A percentile compares a stretch with the other conserved stretches of the same genome.
These are phyloP conservation scores for Boletus tylopilopsis DNA, from an alignment of 768 basidiomycete genomes.

Conservation along the genomic window DNA sequence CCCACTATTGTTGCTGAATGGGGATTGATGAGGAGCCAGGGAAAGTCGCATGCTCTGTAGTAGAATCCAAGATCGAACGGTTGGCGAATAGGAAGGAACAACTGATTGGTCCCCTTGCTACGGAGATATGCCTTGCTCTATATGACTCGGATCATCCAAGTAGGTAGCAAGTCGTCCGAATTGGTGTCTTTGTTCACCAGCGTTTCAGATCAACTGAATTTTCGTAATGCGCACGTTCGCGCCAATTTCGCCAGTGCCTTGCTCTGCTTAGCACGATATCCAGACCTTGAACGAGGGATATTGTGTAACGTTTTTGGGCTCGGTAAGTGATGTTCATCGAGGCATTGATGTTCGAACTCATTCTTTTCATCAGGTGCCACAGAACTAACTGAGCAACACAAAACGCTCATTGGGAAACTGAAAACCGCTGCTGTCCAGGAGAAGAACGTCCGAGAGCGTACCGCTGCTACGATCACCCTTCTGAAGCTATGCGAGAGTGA, in stretches of 20 bases:
- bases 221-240: constrained; percentile 7
- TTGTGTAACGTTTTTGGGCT: constrained; percentile 15
- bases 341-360: background rate
- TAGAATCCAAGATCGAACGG: constrained; percentile 11
- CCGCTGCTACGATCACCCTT: constrained; percentile 17
- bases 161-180: background rate
- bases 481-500: constrained; percentile 19
- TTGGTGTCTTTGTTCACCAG: background rate
- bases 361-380: background rate
- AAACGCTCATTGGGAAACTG: constrained; percentile 11
- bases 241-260: constrained; percentile 19
- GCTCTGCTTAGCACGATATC: background rate
- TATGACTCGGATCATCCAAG: constrained; percentile 3
- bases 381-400: constrained; percentile 1
- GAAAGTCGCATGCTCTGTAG: background rate
- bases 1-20: background rate
- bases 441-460: constrained; percentile 12
- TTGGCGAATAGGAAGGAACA: constrained; percentile 5
- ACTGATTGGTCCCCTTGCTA: constrained; percentile 15
- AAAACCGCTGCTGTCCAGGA: background rate
- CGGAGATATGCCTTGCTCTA: constrained; percentile 15
- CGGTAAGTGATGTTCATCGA: constrained; percentile 1
- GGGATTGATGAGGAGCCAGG: background rate
- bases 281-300: background rate
- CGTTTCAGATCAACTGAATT: constrained; percentile 6